These are phyloP conservation scores for Suillus tomentosus DNA, from an alignment of 768 basidiomycete genomes.

Conservation along the genomic window DNA sequence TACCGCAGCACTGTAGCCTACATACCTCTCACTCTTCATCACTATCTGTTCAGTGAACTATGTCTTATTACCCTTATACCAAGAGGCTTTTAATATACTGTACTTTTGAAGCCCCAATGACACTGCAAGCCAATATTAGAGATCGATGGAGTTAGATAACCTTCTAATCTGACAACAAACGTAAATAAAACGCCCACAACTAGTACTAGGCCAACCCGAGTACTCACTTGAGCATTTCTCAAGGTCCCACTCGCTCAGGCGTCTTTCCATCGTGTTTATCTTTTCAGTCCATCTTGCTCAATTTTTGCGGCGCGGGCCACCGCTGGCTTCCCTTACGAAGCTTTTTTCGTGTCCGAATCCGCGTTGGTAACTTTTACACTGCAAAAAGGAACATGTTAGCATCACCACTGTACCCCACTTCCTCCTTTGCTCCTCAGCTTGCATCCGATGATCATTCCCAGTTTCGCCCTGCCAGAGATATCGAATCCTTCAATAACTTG, in stretches of 20 bases:
- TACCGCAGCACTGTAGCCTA: slow-evolving; percentile 9
- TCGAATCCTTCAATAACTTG: slow-evolving; percentile 76
- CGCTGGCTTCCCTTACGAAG: slow-evolving; percentile 14
- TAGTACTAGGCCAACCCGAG: background rate
- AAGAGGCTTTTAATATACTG: background rate
- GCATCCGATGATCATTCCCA: slow-evolving; percentile 52
- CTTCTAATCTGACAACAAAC: slow-evolving; percentile 19
- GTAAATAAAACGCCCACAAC: slow-evolving; percentile 26
- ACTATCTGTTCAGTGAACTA: background rate
- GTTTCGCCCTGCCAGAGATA: slow-evolving; percentile 67
- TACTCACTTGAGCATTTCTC: slow-evolving; percentile 3
- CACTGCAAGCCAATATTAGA: background rate
- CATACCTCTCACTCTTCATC: background rate
- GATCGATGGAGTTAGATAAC: background rate
- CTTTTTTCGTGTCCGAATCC: slow-evolving; percentile 9
- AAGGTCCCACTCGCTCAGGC: slow-evolving; percentile 8
- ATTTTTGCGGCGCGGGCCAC: slow-evolving; percentile 12
- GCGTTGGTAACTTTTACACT: slow-evolving; percentile 11
- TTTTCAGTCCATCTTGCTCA: slow-evolving; percentile 17
- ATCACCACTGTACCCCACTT: slow-evolving; percentile 57
- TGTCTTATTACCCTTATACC: slow-evolving; percentile 9
- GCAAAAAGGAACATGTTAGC: slow-evolving; percentile 58
- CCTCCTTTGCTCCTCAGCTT: slow-evolving; percentile 53
- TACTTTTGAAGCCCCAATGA: background rate
- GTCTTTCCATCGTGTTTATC: slow-evolving; percentile 20